These are phyloP conservation scores for Auricularia sp. DNA, from an alignment of 768 basidiomycete genomes.

Conservation along the genomic window DNA sequence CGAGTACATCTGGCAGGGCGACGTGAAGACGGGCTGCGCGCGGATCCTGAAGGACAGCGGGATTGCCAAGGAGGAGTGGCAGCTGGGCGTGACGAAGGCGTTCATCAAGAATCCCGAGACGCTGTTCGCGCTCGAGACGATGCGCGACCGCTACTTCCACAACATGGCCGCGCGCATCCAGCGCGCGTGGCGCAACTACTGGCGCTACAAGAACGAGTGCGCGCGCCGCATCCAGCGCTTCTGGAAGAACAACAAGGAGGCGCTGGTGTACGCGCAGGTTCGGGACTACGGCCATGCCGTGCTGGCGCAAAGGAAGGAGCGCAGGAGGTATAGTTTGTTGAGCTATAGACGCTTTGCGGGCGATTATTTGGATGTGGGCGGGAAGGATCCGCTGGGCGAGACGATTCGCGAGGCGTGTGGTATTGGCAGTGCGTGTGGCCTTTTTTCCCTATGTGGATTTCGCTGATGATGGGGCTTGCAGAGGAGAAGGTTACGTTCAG, in stretches of 20 bases:
- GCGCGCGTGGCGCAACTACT: constrained; percentile 90
- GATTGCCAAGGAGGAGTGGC: constrained; percentile 95
- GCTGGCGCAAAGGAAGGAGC: constrained; percentile 84
- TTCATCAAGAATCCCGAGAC: constrained; percentile 99
- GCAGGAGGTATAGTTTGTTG: constrained; percentile 84
- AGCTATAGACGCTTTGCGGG: constrained; percentile 93
- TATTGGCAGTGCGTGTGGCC: constrained; percentile 49
- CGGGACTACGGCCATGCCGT: constrained; percentile 79
- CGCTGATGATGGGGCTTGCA: constrained; percentile 15
- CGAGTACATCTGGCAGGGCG: constrained; percentile 94
- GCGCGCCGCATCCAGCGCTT: constrained; percentile 92
- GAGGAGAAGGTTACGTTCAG: constrained; percentile 81
- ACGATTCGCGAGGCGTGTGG: constrained; percentile 63
- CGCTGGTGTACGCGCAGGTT: constrained; percentile 75
- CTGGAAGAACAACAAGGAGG: constrained; percentile 98
- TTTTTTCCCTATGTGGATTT: background rate
- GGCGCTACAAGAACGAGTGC: constrained; percentile 91
- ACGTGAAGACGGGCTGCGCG: constrained; percentile 83
- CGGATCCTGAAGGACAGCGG: constrained; percentile 91
- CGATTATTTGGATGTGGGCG: constrained; percentile 89
- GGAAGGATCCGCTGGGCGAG: constrained; percentile 59
- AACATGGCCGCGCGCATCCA: constrained; percentile 98
- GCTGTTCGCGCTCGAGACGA: constrained; percentile 93
- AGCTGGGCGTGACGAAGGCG: constrained; percentile 97
- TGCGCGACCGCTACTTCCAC: constrained; percentile 99